Evolutionary conservation across 2,329 filamentous ascomycete species (phyloP), one percentile per base, ranked within the genome.

Genomic region (Coniochaeta sp.): DNA sequence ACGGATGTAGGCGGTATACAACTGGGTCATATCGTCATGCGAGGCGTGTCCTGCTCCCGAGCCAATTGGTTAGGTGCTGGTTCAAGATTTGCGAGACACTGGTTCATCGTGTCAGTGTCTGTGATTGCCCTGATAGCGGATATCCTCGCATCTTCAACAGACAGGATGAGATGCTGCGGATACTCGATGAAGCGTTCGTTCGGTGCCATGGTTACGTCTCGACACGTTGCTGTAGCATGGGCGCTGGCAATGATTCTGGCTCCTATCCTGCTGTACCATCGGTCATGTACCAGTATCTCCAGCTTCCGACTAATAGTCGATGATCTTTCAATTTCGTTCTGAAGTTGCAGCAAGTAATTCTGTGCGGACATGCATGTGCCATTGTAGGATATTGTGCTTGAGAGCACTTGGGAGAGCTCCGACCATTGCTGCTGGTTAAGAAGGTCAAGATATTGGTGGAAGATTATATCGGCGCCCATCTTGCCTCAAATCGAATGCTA

Each of bases 1-100:
- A 8, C 58, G 47, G 19, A 67, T 64, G 57, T 67, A 67, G 19
- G 60, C 59, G 12, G 43, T 28, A 40, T 66, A 67, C 14, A 64
- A 64, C 38, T 62, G 55, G 4, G 31, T 36, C 34, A 67, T 24
- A 34, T 66, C 61, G 14, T 31, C n/a, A 6, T 17, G 24, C 4
- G 6, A 62, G 58, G 1, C 62, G 61, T n/a, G 64, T 61, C 7
- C 61, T 61, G 5, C 62, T 64, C 2, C 60, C 58, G 3, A 59
- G 47, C 1, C 40, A 28, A 16, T 63, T 28, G 63, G 16, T 50
- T 33, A 7, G 57, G 22, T 12, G 40, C 40, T 12, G 44, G 54
- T 5, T 59, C 44, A 24, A 55, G 22, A 19, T 52, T 24, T 16
- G 12, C 33, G 17, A 54, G 44, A 6, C 19, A n/a, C n/a, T 34